These are phyloP conservation scores for Caryopteris hybrid DNA, from an alignment of 305 asterid genomes.

Conservation along the genomic window DNA sequence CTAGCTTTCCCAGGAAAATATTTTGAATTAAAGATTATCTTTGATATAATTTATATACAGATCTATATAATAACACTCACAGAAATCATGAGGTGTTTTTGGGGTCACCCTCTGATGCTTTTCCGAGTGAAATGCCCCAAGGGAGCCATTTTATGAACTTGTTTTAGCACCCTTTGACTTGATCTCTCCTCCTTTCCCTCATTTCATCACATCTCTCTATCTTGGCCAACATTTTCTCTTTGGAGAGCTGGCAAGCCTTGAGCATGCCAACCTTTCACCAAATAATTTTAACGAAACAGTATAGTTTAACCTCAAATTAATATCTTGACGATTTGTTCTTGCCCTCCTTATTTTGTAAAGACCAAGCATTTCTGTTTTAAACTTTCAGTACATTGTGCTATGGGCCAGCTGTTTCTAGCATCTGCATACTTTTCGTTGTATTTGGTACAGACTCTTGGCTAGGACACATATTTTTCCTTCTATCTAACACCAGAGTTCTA, in stretches of 20 bases:
- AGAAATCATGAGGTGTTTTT: too few relatives aligned
- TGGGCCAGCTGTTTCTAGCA: neutral
- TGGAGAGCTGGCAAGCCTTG: neutral
- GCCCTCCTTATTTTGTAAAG: neutral
- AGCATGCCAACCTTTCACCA: conserved; percentile 1
- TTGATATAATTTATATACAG: too few relatives aligned
- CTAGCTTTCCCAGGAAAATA: too few relatives aligned
- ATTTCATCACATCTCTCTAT: neutral
- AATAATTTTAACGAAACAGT: neutral
- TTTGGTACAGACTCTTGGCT: neutral
- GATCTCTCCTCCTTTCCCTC: neutral
- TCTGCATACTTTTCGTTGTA: neutral
- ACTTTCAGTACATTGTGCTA: neutral
- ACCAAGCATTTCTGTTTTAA: neutral
- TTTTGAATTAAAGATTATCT: too few relatives aligned
- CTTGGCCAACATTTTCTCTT: conserved; percentile 1
- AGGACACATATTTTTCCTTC: neutral
- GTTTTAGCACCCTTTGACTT: neutral
- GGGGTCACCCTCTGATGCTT: too few relatives aligned
- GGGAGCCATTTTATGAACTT: neutral
- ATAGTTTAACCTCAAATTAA: neutral
- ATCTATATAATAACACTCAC: too few relatives aligned
- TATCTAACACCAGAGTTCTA: neutral
- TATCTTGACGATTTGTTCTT: neutral
- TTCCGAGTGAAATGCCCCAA: too few relatives aligned